Conservation (phyloP, 1,139 yeast genomes). For the Saccharomyces pastorianus region DNA sequence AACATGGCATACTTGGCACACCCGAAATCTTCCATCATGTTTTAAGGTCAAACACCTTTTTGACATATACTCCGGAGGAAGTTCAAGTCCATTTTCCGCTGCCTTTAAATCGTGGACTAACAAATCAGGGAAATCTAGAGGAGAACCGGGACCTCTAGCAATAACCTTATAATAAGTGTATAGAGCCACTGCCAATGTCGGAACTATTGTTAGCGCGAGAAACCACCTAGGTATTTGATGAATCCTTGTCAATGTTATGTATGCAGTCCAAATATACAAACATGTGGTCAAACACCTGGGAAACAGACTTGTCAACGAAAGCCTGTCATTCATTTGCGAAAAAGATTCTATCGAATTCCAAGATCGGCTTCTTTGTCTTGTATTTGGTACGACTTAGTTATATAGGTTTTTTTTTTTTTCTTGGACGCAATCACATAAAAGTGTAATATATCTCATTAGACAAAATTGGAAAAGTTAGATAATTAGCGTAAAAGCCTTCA, state of each 20-base stretch:
- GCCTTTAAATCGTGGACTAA: conserved; percentile 24
- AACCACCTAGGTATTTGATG: conserved; percentile 9
- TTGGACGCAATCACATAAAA: background rate
- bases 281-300: conserved; percentile 21
- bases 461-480: background rate
- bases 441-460: background rate
- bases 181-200: conserved; percentile 15
- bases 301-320: conserved; percentile 11
- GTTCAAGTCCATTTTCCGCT: conserved; percentile 27
- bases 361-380: background rate
- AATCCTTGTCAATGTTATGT: conserved; percentile 14
- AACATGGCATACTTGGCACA: conserved; percentile 63
- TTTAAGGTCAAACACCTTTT: conserved; percentile 35
- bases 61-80: conserved; percentile 36
- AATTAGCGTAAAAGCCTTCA: background rate
- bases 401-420: background rate
- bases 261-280: conserved; percentile 21
- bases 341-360: background rate
- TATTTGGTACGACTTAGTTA: background rate
- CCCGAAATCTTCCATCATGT: conserved; percentile 41
- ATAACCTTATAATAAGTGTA: conserved; percentile 51
- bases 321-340: background rate
- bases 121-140: conserved; percentile 43
- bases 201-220: conserved; percentile 5
- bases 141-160: conserved; percentile 56